Percentiles rank a stretch among this genome's conserved stretches.
Evolutionary conservation across 2,329 filamentous ascomycete species (phyloP).

Genomic region (Colletotrichum scovillei): DNA sequence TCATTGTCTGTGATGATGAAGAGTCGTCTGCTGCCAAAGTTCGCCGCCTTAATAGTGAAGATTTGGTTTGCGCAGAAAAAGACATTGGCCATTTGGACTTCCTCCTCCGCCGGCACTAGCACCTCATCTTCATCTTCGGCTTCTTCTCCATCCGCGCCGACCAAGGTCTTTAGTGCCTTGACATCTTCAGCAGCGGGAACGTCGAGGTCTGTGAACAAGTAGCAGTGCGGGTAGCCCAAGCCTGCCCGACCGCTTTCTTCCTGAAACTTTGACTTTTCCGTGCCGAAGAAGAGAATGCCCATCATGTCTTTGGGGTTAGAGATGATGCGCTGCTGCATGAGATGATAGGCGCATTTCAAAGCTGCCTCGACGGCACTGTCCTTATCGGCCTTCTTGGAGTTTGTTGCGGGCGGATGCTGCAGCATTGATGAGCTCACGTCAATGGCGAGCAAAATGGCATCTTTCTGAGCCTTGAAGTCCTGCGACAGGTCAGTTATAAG

Average conservation of each 20-base stretch:
- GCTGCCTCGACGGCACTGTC: slow-evolving; percentile 86
- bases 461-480: slow-evolving; percentile 92
- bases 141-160: slow-evolving; percentile 85
- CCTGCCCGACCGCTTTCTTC: slow-evolving; percentile 71
- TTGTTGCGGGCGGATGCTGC: slow-evolving; percentile 68
- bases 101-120: slow-evolving; percentile 75
- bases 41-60: slow-evolving; percentile 93
- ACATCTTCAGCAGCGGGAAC: slow-evolving; percentile 89
- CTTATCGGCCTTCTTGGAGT: slow-evolving; percentile 80
- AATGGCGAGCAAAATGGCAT: slow-evolving; percentile 98
- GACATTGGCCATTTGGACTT: slow-evolving; percentile 85
- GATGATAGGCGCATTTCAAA: slow-evolving; percentile 90
- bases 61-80: slow-evolving; percentile 97
- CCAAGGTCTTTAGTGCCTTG: slow-evolving; percentile 78
- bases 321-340: slow-evolving; percentile 99
- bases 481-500: slow-evolving; percentile 47
- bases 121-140: slow-evolving; percentile 78
- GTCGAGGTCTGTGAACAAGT: slow-evolving; percentile 88
- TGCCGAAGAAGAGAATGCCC: slow-evolving; percentile 92
- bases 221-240: slow-evolving; percentile 87
- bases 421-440: slow-evolving; percentile 93
- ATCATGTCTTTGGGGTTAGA: slow-evolving; percentile 98
- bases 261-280: slow-evolving; percentile 83
- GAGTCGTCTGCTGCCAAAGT: slow-evolving; percentile 91
- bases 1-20: slow-evolving; percentile 98